These are phyloP conservation scores for Phialemoniopsis sp. DNA, from an alignment of 2,329 filamentous ascomycete species.

Conservation along the genomic window DNA sequence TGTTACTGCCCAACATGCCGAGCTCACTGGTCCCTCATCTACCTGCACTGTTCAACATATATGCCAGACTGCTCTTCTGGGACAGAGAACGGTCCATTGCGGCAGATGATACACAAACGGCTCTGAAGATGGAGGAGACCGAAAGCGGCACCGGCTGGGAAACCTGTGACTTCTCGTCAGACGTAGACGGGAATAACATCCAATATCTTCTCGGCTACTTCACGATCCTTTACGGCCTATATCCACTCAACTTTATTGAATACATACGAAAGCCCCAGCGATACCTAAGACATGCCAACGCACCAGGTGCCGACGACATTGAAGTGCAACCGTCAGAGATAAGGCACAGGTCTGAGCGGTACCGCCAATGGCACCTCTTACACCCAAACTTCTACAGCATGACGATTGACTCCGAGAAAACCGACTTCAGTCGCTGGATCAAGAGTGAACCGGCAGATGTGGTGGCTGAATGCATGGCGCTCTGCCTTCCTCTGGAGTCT, in stretches of 20 bases:
- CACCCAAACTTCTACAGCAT: conserved; percentile 83
- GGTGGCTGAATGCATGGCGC: conserved; percentile 71
- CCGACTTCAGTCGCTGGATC: conserved; percentile 72
- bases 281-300: conserved; percentile 70
- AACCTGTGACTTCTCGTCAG: conserved; percentile 55
- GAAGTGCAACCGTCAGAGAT: conserved; percentile 78
- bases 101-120: conserved; percentile 32
- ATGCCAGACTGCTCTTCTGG: conserved; percentile 77
- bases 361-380: conserved; percentile 67
- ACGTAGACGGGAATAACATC: conserved; percentile 57
- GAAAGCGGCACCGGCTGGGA: conserved; percentile 53
- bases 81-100: conserved; percentile 47
- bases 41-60: conserved; percentile 75
- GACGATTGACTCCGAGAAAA: conserved; percentile 76
- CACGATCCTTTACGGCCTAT: conserved; percentile 77
- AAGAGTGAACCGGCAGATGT: conserved; percentile 77
- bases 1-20: conserved; percentile 80
- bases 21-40: conserved; percentile 65
- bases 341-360: conserved; percentile 69
- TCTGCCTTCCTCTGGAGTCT: conserved; percentile 39
- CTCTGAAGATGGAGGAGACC: conserved; percentile 24
- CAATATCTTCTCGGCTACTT: conserved; percentile 72
- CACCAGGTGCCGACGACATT: conserved; percentile 65
- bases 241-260: conserved; percentile 81
- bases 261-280: conserved; percentile 80